Evolutionary conservation across 78 protist genomes (phyloP), one percentile per base, ranked within the genome.

Genomic region (Polysphondylium violaceum): DNA sequence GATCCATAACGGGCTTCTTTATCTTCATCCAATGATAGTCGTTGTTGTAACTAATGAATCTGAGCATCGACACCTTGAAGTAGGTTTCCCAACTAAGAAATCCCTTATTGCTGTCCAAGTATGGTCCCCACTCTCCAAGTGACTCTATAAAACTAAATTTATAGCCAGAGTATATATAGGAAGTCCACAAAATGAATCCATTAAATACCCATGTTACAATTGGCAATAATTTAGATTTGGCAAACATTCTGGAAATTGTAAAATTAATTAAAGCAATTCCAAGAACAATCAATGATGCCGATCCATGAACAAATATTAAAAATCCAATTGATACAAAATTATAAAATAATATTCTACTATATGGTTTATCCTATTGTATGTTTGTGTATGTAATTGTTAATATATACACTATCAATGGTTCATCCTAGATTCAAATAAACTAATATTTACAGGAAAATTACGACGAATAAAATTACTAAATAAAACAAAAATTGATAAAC

Each of bases 41-140:
- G 47, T 55, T 41, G 19, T 71, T 79, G 72, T 71, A 93, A 51
- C 95, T 93, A 38, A 93, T 83, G 44, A 77, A 75, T 25, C 95
- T 36, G 12, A 93, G 59, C 90, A 93, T 64, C 27, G 75, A 64
- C 27, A 93, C 74, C 44, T 78, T 93, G 25, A 67, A 93, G 35
- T 83, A 86, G 0, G 91, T 88, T 27, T 93, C 90, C 95, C 95
- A 93, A 23, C 73, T 40, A 11, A 91, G 33, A 19, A 75, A 63
- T 25, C 95, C 95, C 4, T 33, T 25, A 36, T 73, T 29, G 3
- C 69, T 43, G 19, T 60, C 78, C 2, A 76, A 21, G 25, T 51
- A 35, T 16, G 36, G 43, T 14, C 64, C 69, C 4, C 38, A 67
- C 23, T 14, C 68, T 47, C 40, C 74, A 67, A 77, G 9, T 4